These are phyloP conservation scores for Xanthoconium stramineum DNA, from an alignment of 768 basidiomycete species.

Conservation along the genomic window DNA sequence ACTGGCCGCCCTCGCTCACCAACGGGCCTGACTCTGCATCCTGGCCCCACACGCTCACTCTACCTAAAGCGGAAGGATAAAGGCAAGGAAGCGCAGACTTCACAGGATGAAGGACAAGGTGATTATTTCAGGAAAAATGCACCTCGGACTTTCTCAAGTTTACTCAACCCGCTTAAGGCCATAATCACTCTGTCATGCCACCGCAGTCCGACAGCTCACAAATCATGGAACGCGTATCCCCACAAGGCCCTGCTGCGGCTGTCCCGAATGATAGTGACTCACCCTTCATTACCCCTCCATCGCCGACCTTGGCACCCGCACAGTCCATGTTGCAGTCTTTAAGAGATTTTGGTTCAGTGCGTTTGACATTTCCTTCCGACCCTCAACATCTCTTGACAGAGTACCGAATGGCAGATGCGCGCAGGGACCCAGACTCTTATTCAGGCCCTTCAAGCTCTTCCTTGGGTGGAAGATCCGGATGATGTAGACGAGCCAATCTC, in stretches of 20 bases:
- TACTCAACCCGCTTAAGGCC: slow-evolving; percentile 13
- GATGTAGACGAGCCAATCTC: slow-evolving; percentile 60
- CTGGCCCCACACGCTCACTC: slow-evolving; percentile 50
- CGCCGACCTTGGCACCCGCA: slow-evolving; percentile 47
- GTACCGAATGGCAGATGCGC: slow-evolving; percentile 57
- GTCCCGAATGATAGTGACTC: slow-evolving; percentile 43
- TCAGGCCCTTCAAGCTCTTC: slow-evolving; percentile 82
- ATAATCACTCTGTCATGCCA: slow-evolving; percentile 11
- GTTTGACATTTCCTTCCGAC: slow-evolving; percentile 24
- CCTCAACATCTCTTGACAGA: neutral
- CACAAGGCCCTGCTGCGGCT: slow-evolving; percentile 8
- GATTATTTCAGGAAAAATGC: slow-evolving; percentile 26
- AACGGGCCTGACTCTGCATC: slow-evolving; percentile 22
- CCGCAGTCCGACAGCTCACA: slow-evolving; percentile 20
- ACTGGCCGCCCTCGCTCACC: slow-evolving; percentile 38
- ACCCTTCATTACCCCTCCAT: slow-evolving; percentile 72
- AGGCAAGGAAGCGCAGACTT: slow-evolving; percentile 36
- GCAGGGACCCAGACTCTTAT: slow-evolving; percentile 87
- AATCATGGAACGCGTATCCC: neutral
- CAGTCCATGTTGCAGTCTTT: slow-evolving; percentile 53
- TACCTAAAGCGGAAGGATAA: slow-evolving; percentile 54
- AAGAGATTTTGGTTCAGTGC: slow-evolving; percentile 68
- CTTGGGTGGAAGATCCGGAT: slow-evolving; percentile 69
- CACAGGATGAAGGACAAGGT: slow-evolving; percentile 30
- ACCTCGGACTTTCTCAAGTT: neutral